Conservation (phyloP, 2,329 filamentous ascomycete species). For the Paracoccidioides brasiliensis region DNA sequence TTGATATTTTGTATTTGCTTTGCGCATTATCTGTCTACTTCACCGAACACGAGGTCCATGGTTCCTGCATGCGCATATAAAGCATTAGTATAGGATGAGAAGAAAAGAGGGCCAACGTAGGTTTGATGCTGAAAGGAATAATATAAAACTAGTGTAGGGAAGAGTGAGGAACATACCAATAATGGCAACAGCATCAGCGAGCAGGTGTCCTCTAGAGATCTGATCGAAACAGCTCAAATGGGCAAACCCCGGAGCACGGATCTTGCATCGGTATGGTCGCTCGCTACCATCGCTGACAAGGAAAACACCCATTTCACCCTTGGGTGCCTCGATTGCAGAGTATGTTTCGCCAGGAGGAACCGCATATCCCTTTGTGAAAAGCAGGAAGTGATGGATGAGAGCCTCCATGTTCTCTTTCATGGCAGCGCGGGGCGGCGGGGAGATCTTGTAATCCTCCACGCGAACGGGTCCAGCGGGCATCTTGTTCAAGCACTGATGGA, state of each 20-base stretch:
- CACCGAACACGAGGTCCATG: constrained; percentile 82
- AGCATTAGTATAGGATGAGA: not conserved
- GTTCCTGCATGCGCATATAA: constrained; percentile 32
- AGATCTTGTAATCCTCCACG: constrained; percentile 97
- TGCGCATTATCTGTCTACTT: constrained; percentile 40
- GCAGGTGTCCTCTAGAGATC: constrained; percentile 75
- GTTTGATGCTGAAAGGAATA: not conserved
- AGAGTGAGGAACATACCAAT: constrained; percentile 44
- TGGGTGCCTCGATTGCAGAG: constrained; percentile 95
- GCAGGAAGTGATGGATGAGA: constrained; percentile 95
- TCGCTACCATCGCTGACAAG: constrained; percentile 93
- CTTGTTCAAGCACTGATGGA: constrained; percentile 97
- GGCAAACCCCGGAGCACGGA: constrained; percentile 90
- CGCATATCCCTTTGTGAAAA: constrained; percentile 96
- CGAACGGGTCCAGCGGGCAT: constrained; percentile 91
- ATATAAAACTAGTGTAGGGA: not conserved
- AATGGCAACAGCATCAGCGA: constrained; percentile 93
- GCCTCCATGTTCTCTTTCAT: constrained; percentile 99
- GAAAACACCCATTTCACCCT: constrained; percentile 98
- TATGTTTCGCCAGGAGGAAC: constrained; percentile 98
- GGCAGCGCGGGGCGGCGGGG: constrained; percentile 83
- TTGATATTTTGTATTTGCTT: constrained; percentile 6
- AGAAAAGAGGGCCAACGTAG: not conserved
- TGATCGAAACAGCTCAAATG: constrained; percentile 93
- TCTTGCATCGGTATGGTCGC: constrained; percentile 94